Percentiles rank a stretch among this genome's conserved stretches.
phyloP scores from a whole-genome alignment of 768 basidiomycete genomes.

The Collybia nuda region DNA sequence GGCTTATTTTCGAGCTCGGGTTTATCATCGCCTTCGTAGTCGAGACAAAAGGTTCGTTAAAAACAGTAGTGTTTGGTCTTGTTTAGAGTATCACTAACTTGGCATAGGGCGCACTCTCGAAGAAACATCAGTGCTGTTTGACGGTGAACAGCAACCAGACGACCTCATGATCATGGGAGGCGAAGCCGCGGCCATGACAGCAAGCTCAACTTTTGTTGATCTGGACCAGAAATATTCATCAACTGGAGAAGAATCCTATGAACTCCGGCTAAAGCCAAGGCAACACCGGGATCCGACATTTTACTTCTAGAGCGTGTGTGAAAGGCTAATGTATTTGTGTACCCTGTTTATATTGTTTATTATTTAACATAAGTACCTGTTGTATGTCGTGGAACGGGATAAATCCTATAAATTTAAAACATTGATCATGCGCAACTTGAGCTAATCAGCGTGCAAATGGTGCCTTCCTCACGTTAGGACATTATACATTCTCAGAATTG shows the following conservation, averaged over 20 bases:
- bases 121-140: conserved; percentile 73
- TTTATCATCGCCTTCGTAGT: conserved; percentile 55
- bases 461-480: too few species aligned
- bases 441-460: too few species aligned
- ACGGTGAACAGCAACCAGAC: conserved; percentile 50
- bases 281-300: not conserved
- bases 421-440: too few species aligned
- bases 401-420: too few species aligned
- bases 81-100: too few species aligned
- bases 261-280: too few species aligned
- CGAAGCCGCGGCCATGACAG: conserved; percentile 43
- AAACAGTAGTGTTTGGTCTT: too few species aligned
- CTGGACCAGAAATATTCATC: not conserved
- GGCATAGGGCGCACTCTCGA: conserved; percentile 51
- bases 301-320: not conserved
- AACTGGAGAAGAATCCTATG: too few species aligned
- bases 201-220: conserved; percentile 21
- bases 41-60: conserved; percentile 57
- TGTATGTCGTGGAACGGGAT: too few species aligned
- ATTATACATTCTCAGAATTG: not conserved
- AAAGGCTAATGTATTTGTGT: too few species aligned
- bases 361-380: too few species aligned
- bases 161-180: conserved; percentile 47
- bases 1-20: conserved; percentile 59
- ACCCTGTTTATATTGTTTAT: too few species aligned